Evolutionary conservation across 768 basidiomycete species (phyloP).

Genomic region (Pleurotus pulmonarius): DNA sequence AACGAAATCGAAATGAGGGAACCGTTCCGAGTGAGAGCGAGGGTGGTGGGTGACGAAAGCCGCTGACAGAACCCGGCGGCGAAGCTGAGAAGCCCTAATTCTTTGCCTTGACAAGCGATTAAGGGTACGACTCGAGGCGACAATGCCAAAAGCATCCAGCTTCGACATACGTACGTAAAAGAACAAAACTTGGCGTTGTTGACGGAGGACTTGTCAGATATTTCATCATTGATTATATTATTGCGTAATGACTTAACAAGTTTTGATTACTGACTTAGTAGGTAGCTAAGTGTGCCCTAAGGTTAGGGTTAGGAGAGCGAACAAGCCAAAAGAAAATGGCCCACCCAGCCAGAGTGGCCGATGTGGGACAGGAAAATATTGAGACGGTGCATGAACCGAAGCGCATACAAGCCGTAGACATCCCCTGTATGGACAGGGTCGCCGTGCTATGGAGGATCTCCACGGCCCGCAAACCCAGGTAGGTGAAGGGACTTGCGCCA

Average conservation of each 20-base stretch:
- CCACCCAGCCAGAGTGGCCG: slow-evolving; percentile 49
- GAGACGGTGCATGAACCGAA: slow-evolving; percentile 67
- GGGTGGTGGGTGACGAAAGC: neutral
- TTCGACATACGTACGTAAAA: too few species aligned
- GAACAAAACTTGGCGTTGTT: too few species aligned
- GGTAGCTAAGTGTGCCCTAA: slow-evolving; percentile 6
- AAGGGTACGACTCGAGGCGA: neutral
- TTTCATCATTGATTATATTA: too few species aligned
- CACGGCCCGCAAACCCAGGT: slow-evolving; percentile 42
- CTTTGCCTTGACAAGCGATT: neutral
- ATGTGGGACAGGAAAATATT: slow-evolving; percentile 62
- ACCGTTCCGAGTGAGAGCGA: neutral
- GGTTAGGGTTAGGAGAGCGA: slow-evolving; percentile 33
- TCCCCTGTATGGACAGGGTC: slow-evolving; percentile 54
- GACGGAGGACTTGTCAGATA: too few species aligned
- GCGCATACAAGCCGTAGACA: slow-evolving; percentile 50
- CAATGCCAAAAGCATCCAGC: too few species aligned
- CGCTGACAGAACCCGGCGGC: slow-evolving; percentile 4
- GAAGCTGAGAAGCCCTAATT: neutral
- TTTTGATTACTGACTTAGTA: too few species aligned
- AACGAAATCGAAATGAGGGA: neutral
- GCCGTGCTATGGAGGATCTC: slow-evolving; percentile 55
- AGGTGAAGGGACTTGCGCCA: slow-evolving; percentile 44
- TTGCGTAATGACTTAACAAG: too few species aligned
- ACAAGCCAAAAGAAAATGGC: slow-evolving; percentile 31